phyloP scores from a whole-genome alignment of 139 green algal genomes.

The Chlorella sorokiniana region DNA sequence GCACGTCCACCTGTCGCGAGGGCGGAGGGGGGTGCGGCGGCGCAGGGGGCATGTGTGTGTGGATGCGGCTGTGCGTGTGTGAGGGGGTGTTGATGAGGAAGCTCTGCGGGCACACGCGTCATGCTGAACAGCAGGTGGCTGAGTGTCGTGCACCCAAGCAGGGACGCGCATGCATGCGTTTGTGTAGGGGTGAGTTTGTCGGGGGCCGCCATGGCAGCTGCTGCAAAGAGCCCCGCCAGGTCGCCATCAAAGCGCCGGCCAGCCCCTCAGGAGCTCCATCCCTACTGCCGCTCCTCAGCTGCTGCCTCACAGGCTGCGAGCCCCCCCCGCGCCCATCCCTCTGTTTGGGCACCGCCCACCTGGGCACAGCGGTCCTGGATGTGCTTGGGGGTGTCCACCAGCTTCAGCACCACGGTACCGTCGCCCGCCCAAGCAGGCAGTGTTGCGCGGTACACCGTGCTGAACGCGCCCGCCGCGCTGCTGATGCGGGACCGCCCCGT shows the following conservation, averaged over 20 bases:
- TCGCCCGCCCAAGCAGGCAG: constrained; percentile 35
- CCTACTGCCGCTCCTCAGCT: not conserved
- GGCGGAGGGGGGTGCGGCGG: not conserved
- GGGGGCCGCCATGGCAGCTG: too few relatives aligned
- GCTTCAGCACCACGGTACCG: constrained; percentile 55
- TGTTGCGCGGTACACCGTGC: constrained; percentile 56
- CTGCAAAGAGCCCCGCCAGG: too few relatives aligned
- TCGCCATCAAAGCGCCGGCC: too few relatives aligned
- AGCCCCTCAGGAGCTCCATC: too few relatives aligned
- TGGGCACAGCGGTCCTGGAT: constrained; percentile 62
- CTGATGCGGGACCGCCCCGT: constrained; percentile 39
- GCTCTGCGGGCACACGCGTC: too few relatives aligned
- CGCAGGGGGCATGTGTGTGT: not conserved
- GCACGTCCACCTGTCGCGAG: constrained; percentile 66
- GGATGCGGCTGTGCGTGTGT: too few relatives aligned
- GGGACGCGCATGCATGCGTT: too few relatives aligned
- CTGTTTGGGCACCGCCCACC: too few relatives aligned
- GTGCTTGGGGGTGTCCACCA: constrained; percentile 61
- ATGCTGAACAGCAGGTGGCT: too few relatives aligned
- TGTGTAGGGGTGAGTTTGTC: too few relatives aligned
- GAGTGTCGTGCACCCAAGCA: too few relatives aligned
- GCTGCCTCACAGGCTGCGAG: not conserved
- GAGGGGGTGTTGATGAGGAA: not conserved
- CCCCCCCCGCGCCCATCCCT: too few relatives aligned
- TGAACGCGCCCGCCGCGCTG: constrained; percentile 57